phyloP scores from a whole-genome alignment of 768 basidiomycete genomes.

The Russula sp. region DNA sequence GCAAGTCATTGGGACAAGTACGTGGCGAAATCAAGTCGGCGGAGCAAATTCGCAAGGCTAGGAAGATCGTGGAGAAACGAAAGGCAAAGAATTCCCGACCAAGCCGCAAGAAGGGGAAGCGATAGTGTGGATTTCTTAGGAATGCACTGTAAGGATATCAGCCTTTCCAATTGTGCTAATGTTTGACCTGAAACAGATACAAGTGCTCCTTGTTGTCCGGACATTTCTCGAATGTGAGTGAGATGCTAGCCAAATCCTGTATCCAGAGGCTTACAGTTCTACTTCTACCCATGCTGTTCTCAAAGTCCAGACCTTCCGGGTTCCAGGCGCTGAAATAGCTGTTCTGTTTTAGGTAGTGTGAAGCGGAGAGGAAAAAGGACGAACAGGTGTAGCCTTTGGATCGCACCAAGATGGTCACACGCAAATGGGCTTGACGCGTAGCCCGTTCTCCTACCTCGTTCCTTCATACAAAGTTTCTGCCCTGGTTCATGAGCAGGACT shows the following conservation, averaged over 20 bases:
- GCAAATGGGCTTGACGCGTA: not conserved
- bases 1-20: slow-evolving; percentile 60
- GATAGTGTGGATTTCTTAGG: slow-evolving; percentile 18
- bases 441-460: not conserved
- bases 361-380: not conserved
- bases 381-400: slow-evolving; percentile 10
- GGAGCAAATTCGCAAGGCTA: slow-evolving; percentile 80
- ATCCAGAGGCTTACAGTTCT: slow-evolving; percentile 9
- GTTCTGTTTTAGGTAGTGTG: not conserved
- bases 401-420: not conserved
- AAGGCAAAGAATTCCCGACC: slow-evolving; percentile 82
- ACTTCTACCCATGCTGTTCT: not conserved
- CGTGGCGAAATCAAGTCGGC: slow-evolving; percentile 83
- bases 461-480: slow-evolving; percentile 3
- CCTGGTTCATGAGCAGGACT: slow-evolving; percentile 1
- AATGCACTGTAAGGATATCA: not conserved
- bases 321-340: not conserved
- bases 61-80: slow-evolving; percentile 61
- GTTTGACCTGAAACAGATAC: not conserved
- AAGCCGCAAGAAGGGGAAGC: slow-evolving; percentile 44
- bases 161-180: not conserved
- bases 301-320: not conserved
- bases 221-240: slow-evolving; percentile 1
- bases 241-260: not conserved
- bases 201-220: not conserved